Conservation (phyloP, 352 stramenopile species). For the Pythium chondricola region DNA sequence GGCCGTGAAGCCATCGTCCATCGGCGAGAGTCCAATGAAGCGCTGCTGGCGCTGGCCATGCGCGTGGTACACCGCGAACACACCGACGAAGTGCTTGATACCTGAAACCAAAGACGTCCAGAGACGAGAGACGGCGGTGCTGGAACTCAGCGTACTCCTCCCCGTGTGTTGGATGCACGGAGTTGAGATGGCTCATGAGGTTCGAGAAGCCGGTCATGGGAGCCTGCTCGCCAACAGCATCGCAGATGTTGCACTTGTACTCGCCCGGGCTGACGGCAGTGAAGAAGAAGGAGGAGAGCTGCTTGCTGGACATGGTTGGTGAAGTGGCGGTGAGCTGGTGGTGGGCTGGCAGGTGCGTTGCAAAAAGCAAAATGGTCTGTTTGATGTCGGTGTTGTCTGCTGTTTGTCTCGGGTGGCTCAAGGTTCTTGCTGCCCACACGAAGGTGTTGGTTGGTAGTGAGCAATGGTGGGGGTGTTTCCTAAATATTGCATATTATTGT, state of each 20-base stretch:
- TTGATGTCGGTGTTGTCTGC: too few species aligned
- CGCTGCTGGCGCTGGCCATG: too few species aligned
- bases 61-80: slow-evolving; percentile 1
- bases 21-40: too few species aligned
- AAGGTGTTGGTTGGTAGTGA: too few species aligned
- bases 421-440: too few species aligned
- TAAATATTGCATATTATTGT: too few species aligned
- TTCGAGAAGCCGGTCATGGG: slow-evolving; percentile 3
- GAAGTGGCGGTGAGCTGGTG: too few species aligned
- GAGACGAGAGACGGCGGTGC: neutral
- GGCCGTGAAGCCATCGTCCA: too few species aligned
- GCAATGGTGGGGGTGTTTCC: too few species aligned
- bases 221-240: neutral
- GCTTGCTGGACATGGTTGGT: neutral
- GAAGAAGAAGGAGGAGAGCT: slow-evolving; percentile 1
- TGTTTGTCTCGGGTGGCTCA: too few species aligned
- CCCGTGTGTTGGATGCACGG: neutral
- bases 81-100: neutral
- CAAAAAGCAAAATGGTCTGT: too few species aligned
- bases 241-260: slow-evolving; percentile 10
- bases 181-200: neutral
- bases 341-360: too few species aligned
- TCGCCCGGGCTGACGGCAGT: neutral
- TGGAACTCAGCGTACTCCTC: neutral
- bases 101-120: slow-evolving; percentile 1